phyloP scores from a whole-genome alignment of 2,329 filamentous ascomycete species.

The Colletotrichum sp. region DNA sequence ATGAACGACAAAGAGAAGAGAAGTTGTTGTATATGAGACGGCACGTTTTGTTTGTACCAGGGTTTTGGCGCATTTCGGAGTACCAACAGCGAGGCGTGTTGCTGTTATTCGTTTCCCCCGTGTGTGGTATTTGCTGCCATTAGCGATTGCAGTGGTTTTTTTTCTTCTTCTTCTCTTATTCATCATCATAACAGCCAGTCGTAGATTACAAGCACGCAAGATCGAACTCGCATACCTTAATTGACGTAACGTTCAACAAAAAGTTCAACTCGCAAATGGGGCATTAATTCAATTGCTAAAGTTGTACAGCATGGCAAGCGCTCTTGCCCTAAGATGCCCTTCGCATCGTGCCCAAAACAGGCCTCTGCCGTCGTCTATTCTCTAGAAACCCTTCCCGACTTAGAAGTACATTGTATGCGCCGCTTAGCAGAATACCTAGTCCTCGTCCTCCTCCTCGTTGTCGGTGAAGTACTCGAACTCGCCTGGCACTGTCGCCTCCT shows the following conservation, averaged over 20 bases:
- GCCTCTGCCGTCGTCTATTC: constrained; percentile 2
- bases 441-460: constrained; percentile 54
- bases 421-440: not conserved
- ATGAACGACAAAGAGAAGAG: not conserved
- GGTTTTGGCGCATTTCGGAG: not conserved
- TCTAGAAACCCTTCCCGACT: not conserved
- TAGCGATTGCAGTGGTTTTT: not conserved
- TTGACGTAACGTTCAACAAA: not conserved
- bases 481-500: constrained; percentile 72
- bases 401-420: not conserved
- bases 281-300: constrained; percentile 10
- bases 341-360: not conserved
- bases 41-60: not conserved
- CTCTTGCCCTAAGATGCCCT: not conserved
- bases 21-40: not conserved
- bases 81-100: not conserved
- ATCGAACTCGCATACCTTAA: not conserved
- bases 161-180: not conserved
- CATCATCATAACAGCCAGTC: not conserved
- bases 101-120: not conserved
- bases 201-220: not conserved
- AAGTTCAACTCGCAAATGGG: not conserved
- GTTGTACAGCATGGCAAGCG: not conserved
- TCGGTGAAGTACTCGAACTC: constrained; percentile 85
- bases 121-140: not conserved